phyloP scores from a whole-genome alignment of 129 eudicot genomes.

The Scalesia atractyloides region DNA sequence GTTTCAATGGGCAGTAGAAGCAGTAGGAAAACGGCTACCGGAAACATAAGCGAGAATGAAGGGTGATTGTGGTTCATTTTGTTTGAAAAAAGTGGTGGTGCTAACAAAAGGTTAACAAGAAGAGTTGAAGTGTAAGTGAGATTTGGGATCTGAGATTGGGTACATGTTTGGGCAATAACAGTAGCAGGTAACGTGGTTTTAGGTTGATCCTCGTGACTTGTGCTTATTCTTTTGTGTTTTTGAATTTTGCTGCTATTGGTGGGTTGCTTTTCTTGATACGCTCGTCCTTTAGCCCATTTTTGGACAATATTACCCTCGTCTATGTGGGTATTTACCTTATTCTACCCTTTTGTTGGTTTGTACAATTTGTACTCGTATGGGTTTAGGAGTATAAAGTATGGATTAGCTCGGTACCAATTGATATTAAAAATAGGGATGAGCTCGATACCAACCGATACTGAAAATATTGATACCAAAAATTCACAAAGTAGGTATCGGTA shows the following conservation, averaged over 20 bases:
- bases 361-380: too few species aligned
- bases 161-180: constrained; percentile 24
- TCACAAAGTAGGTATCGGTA: too few species aligned
- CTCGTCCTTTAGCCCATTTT: constrained; percentile 11
- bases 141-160: constrained; percentile 40
- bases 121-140: constrained; percentile 37
- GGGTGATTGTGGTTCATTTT: background rate
- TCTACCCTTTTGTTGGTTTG: too few species aligned
- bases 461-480: too few species aligned
- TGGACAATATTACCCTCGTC: background rate
- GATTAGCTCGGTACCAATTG: too few species aligned
- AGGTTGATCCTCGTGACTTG: constrained; percentile 27
- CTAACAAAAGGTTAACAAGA: constrained; percentile 35
- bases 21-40: constrained; percentile 30
- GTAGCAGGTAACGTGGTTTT: constrained; percentile 19
- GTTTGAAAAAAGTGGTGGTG: constrained; percentile 3
- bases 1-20: constrained; percentile 27
- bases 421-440: too few species aligned
- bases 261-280: constrained; percentile 10
- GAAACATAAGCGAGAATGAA: constrained; percentile 28
- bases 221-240: constrained; percentile 32
- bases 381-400: too few species aligned
- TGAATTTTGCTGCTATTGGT: background rate
- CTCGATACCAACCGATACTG: too few species aligned
- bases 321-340: background rate